Percentiles rank a stretch among this genome's conserved stretches.
Evolutionary conservation across 805 yeast species (phyloP).

Genomic region (Clavispora carvajalis): DNA sequence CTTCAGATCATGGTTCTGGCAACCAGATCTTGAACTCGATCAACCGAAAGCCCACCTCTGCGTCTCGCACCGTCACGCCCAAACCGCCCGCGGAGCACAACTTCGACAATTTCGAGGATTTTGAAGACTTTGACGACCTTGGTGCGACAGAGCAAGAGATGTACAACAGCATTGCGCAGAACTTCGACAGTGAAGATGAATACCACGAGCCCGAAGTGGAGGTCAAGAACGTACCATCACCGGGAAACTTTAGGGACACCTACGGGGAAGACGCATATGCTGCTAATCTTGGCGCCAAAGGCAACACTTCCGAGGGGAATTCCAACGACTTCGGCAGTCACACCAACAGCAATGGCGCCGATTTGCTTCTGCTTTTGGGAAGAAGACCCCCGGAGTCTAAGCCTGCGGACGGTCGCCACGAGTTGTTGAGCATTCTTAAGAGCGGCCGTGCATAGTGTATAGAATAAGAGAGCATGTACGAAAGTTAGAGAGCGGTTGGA

Average conservation of each 20-base stretch:
- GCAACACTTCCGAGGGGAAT: background rate
- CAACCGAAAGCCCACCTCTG: constrained; percentile 5
- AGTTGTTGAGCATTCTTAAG: constrained; percentile 18
- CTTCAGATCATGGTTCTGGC: constrained; percentile 8
- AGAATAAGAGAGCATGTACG: constrained; percentile 8
- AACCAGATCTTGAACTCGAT: constrained; percentile 16
- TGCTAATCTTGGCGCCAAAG: too few relatives aligned
- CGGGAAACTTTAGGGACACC: constrained; percentile 8
- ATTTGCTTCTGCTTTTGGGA: constrained; percentile 16
- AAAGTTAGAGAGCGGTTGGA: background rate
- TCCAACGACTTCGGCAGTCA: constrained; percentile 4
- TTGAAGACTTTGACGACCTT: constrained; percentile 17
- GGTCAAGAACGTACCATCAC: too few relatives aligned
- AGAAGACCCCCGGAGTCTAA: constrained; percentile 1
- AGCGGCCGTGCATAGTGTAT: constrained; percentile 8
- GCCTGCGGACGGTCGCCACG: constrained; percentile 5
- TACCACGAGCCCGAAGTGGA: constrained; percentile 27
- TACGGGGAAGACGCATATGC: constrained; percentile 5
- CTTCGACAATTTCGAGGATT: constrained; percentile 30
- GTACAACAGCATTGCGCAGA: constrained; percentile 15
- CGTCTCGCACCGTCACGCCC: background rate
- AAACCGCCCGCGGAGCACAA: constrained; percentile 5
- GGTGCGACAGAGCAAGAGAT: constrained; percentile 22
- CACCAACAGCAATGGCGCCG: constrained; percentile 8
- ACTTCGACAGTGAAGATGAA: constrained; percentile 32